phyloP scores from a whole-genome alignment of 176 grass and related monocot species.

The Poa pratensis region DNA sequence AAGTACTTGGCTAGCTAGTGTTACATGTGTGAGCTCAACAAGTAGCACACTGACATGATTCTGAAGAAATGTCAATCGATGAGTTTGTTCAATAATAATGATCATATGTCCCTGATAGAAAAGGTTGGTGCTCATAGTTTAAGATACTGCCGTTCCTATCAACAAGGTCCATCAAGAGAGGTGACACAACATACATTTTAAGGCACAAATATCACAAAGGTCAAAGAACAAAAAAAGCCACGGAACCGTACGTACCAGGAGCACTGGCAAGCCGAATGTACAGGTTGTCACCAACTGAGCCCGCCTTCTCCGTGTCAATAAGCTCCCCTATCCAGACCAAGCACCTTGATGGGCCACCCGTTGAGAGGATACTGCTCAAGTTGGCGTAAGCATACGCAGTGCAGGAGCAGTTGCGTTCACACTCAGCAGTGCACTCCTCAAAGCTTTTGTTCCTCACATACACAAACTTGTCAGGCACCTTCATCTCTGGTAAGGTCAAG shows the following conservation, averaged over 20 bases:
- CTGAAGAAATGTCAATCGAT: neutral
- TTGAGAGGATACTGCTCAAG: neutral
- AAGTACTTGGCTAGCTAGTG: neutral
- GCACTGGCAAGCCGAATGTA: slow-evolving; percentile 46
- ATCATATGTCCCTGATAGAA: neutral
- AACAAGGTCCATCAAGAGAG: neutral
- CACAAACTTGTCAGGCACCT: slow-evolving; percentile 42
- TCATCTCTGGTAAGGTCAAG: slow-evolving; percentile 35
- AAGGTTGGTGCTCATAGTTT: neutral
- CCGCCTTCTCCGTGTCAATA: slow-evolving; percentile 38
- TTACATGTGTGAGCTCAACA: neutral
- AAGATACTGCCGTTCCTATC: neutral
- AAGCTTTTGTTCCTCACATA: slow-evolving; percentile 38
- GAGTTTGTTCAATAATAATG: neutral
- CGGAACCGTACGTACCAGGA: slow-evolving; percentile 43
- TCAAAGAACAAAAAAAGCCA: neutral
- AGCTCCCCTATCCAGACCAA: slow-evolving; percentile 61
- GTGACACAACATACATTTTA: neutral
- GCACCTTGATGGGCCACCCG: slow-evolving; percentile 42
- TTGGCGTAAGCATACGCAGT: slow-evolving; percentile 44
- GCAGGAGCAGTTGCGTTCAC: slow-evolving; percentile 55
- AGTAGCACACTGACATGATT: neutral
- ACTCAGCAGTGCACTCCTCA: slow-evolving; percentile 40
- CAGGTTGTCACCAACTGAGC: slow-evolving; percentile 22
- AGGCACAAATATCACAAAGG: neutral